Base-by-base conservation (phyloP, 2,329 filamentous ascomycete genomes). In the Epichloe scottii region DNA sequence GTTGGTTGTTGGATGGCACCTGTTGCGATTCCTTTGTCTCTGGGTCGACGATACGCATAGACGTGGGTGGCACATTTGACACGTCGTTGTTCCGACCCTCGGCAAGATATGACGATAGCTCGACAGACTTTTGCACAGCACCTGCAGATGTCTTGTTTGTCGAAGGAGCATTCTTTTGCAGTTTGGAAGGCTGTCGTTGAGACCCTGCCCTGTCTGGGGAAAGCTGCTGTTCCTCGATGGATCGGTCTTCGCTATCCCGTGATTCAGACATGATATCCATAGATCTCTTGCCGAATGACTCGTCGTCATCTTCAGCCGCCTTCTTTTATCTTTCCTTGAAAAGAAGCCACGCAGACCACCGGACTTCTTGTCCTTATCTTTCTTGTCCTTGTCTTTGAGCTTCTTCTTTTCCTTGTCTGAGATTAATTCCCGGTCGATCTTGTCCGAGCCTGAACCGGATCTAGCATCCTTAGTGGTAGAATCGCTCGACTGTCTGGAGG, bases 351-450 rank as follows among this genome's bases (percentile, higher is more conserved):
- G 76, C 57, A 82, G 71, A 12, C 67, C 73, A 52, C 77, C 75
- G 2, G 75, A 67, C 58, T 79, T 79, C 65, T 78, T 79, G 11
- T 81, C 77, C 68, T 89, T 91, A 52, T 89, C 85, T 48, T 87
- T 75, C 58, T 81, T 83, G 54, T 90, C 85, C 54, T 77, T 75
- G 63, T 88, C 78, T 59, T 82, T 89, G 65, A 81, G 84, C 64
- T 82, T 87, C 67, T 85, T 86, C 57, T 87, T 84, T 46, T 91
- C 85, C 66, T 87, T 68, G 41, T 89, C 86, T 4, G 79, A 75
- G 35, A 78, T 71, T 35, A 76, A 68, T 46, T 72, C 66, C 50
- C 67, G 71, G 23, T 79, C 77, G 49, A 71, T 50, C 68, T 86
- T 89, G 52, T 95, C 89, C 44, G 94, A 72, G 63, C 87, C 94